Evolutionary conservation across 306 rosid genomes (phyloP).

Genomic region (Clitoria ternatea): DNA sequence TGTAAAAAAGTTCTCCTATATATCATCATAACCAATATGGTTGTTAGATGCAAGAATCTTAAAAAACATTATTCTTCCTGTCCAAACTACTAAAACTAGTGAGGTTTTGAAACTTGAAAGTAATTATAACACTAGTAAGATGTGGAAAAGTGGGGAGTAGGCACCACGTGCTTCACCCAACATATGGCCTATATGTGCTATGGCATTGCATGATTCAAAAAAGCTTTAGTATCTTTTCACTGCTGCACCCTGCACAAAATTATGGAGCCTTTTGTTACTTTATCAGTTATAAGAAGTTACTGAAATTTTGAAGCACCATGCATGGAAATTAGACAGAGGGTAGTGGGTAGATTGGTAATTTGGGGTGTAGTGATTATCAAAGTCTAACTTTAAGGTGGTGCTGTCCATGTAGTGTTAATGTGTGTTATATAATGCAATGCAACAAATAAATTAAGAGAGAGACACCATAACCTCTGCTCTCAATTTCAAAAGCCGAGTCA

Average conservation of each 20-base stretch:
- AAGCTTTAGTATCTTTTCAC: neutral
- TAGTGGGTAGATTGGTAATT: conserved; percentile 44
- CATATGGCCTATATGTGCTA: conserved; percentile 15
- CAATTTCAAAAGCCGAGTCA: conserved; percentile 25
- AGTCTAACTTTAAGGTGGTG: conserved; percentile 27
- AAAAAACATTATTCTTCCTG: neutral
- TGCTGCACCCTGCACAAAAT: neutral
- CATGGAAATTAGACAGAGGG: conserved; percentile 22
- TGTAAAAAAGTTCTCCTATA: neutral
- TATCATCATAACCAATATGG: neutral
- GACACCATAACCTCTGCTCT: conserved; percentile 60
- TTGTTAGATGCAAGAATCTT: conserved; percentile 19
- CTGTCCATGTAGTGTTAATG: neutral
- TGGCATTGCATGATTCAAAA: conserved; percentile 3
- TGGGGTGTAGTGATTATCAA: neutral
- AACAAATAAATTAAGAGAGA: conserved; percentile 38
- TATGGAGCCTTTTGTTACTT: neutral
- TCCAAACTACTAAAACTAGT: neutral
- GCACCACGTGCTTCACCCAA: conserved; percentile 38
- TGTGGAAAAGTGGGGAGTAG: conserved; percentile 27
- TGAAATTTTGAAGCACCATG: neutral
- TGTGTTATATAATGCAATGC: conserved; percentile 16
- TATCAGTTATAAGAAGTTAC: neutral
- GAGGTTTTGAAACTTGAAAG: conserved; percentile 7
- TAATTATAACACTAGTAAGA: conserved; percentile 15